phyloP scores from a whole-genome alignment of 2,329 filamentous ascomycete species.

The Exophiala sp. region DNA sequence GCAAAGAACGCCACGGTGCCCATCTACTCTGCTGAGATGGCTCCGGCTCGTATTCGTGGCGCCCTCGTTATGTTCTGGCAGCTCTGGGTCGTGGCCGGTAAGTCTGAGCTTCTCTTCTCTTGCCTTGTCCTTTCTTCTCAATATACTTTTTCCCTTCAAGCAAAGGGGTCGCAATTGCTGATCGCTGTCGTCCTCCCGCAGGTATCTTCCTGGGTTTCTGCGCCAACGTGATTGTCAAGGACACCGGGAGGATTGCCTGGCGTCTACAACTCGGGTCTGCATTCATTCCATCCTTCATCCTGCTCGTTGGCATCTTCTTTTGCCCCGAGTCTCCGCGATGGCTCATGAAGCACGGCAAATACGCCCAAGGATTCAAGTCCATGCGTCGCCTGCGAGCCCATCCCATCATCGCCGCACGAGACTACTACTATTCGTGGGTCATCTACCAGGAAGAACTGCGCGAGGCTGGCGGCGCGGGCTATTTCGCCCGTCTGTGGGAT shows the following conservation, averaged over 20 bases:
- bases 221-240: slow-evolving; percentile 59
- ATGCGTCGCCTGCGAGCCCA: slow-evolving; percentile 46
- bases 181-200: slow-evolving; percentile 10
- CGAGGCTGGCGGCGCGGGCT: slow-evolving; percentile 46
- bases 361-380: slow-evolving; percentile 45
- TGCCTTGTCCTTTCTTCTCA: no score
- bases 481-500: slow-evolving; percentile 51
- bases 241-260: slow-evolving; percentile 56
- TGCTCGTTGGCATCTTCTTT: slow-evolving; percentile 53
- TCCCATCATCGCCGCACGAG: slow-evolving; percentile 50
- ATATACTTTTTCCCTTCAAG: no score
- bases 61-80: slow-evolving; percentile 51
- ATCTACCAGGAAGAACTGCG: slow-evolving; percentile 57
- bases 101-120: slow-evolving; percentile 1
- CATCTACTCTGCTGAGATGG: slow-evolving; percentile 45
- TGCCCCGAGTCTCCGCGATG: slow-evolving; percentile 46
- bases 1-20: slow-evolving; percentile 42
- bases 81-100: slow-evolving; percentile 47
- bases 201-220: slow-evolving; percentile 62
- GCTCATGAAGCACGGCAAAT: slow-evolving; percentile 45
- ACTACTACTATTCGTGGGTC: slow-evolving; percentile 52
- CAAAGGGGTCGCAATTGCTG: no score
- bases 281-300: slow-evolving; percentile 58
- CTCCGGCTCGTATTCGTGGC: slow-evolving; percentile 46
- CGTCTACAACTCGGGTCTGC: slow-evolving; percentile 59